Conservation (phyloP, 352 stramenopile species). For the Pythium guiyangense region DNA sequence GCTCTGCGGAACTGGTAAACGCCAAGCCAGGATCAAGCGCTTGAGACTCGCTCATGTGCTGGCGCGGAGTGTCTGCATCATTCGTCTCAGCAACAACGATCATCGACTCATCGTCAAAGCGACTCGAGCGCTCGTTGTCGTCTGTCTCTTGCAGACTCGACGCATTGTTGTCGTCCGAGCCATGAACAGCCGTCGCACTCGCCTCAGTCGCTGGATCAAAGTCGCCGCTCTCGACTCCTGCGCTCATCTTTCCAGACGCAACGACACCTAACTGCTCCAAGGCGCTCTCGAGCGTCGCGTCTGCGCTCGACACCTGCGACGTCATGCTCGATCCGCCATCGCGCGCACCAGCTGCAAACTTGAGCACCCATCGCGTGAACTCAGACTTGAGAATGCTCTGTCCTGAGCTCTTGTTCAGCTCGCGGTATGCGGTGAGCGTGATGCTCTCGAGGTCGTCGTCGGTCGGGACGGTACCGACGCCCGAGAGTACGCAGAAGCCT, state of each 20-base stretch:
- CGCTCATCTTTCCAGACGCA: background rate
- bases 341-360: constrained; percentile 18
- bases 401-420: constrained; percentile 45
- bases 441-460: constrained; percentile 59
- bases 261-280: constrained; percentile 6
- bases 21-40: too few species aligned
- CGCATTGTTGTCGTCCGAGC: background rate
- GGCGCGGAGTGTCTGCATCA: too few species aligned
- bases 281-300: constrained; percentile 7
- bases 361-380: constrained; percentile 51
- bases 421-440: constrained; percentile 53
- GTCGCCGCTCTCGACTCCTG: background rate
- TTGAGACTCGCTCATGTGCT: background rate
- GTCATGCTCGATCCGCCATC: background rate
- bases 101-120: too few species aligned
- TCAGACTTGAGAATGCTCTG: constrained; percentile 59
- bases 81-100: too few species aligned
- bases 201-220: background rate
- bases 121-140: background rate
- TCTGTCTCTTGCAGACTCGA: background rate
- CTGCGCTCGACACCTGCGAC: background rate
- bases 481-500: constrained; percentile 46
- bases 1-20: background rate
- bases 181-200: too few species aligned
- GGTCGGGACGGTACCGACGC: constrained; percentile 30